Conservation (phyloP, 345 rosid genomes). For the rapeseed (Brassica napus) region DNA sequence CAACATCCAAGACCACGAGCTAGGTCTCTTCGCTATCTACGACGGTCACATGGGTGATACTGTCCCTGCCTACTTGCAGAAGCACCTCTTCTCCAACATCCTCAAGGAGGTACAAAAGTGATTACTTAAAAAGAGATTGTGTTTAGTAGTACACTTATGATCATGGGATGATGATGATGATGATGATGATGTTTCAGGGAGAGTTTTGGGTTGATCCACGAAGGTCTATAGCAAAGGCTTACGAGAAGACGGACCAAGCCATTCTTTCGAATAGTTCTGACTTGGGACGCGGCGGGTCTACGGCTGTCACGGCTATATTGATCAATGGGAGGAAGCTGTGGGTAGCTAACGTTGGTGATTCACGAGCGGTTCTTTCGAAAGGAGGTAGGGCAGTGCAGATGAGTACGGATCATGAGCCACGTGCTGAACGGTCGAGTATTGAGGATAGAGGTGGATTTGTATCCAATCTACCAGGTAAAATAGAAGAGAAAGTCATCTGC, state of each 20-base stretch:
- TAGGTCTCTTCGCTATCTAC: slow-evolving; percentile 73
- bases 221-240: slow-evolving; percentile 68
- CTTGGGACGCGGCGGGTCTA: slow-evolving; percentile 79
- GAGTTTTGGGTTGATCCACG: slow-evolving; percentile 71
- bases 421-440: slow-evolving; percentile 67
- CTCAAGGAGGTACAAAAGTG: slow-evolving; percentile 57
- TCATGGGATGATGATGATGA: background rate
- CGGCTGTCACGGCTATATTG: slow-evolving; percentile 78
- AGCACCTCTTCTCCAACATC: slow-evolving; percentile 65
- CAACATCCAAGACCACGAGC: slow-evolving; percentile 55
- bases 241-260: slow-evolving; percentile 78
- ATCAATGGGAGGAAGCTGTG: slow-evolving; percentile 58
- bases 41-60: slow-evolving; percentile 81
- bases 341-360: slow-evolving; percentile 79
- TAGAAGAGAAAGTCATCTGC: background rate
- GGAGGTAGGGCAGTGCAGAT: slow-evolving; percentile 52
- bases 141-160: background rate
- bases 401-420: slow-evolving; percentile 78
- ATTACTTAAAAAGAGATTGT: background rate
- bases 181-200: slow-evolving; percentile 43
- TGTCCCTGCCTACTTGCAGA: slow-evolving; percentile 74
- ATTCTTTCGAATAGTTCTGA: slow-evolving; percentile 67
- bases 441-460: slow-evolving; percentile 84
- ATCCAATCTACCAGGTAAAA: slow-evolving; percentile 81
- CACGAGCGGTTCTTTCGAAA: slow-evolving; percentile 65